Base-by-base conservation (phyloP, 768 basidiomycete species). In the Hebeloma cylindrosporum region DNA sequence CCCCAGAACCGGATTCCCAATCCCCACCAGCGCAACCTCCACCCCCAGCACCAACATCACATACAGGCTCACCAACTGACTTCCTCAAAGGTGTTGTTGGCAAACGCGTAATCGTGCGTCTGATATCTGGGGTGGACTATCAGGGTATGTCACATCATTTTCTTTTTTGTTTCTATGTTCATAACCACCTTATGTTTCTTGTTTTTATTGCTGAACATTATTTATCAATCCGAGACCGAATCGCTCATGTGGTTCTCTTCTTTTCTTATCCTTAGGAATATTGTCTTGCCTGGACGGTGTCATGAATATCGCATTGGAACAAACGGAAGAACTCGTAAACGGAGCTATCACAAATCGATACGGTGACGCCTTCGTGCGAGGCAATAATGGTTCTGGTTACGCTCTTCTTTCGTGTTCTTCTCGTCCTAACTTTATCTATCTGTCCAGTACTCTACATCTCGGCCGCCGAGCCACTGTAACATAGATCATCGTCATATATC, bases 281-380 rank as follows among this genome's bases (percentile, higher is more conserved):
- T 70, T 99, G 10, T 94, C 93, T 3, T 98, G 96, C 60, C 77
- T 98, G 17, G 96, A 98, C 66, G 94, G 94, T 0, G 98, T 96
- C 66, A 98, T 99, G 96, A 98, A 98, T 68, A 95, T 98, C 38
- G 96, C 93, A 10, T 69, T 98, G 26, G 96, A 99, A 67, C 90
- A 96, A 64, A 96, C 94, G 3, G 93, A 96, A 67, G 96, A 99
- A 67, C 83, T 93, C 64, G 90, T 94, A 7, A 85, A 88, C 51
- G 93, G 93, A 3, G 57, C 67, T n/a, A 77, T 88, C 36, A 94
- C 89, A 25, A 95, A 94, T 60, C 78, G 75, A 48, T 97, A 95
- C 57, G 93, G 95, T 2, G 94, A 99, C 65, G 87, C 93, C 18
- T 99, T 98, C 67, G 89, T 99, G 49, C 73, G 92, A 34, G 93